Base-by-base conservation (phyloP, 2,329 filamentous ascomycete species). In the Ophiosphaerella herpotricha region DNA sequence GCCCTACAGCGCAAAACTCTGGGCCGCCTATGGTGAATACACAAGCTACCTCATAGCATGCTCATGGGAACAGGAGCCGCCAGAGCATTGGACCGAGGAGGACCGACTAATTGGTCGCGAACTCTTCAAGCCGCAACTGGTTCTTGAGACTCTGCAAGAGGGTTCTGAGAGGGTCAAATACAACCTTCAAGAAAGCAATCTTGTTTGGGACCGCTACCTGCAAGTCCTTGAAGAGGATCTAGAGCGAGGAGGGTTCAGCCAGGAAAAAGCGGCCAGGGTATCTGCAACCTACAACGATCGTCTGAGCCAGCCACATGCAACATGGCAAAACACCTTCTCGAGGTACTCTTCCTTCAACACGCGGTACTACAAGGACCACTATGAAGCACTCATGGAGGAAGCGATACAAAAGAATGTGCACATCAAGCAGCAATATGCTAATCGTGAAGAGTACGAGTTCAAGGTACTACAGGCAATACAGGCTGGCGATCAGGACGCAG, bases 171-270 rank as follows among this genome's bases (percentile, higher is more conserved):
- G 85, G 36, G 89, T 89, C 45, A 84, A 86, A 66, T 90, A 87
- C 72, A 87, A 89, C 53, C 77, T 94, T 50, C 83, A 83, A 66
- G 88, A 91, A 69, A 93, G 90, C 66, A 86, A 91, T 67, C 74
- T 85, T 48, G 80, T 94, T 9, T 95, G 90, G 90, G 84, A 92
- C 66, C 85, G 86, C 57, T 93, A 89, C 81, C 80, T 90, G 37
- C 84, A 86, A 46, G 81, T 91, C 39, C 81, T 91, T 68, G 79
- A 88, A 69, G 83, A 89, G 58, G 82, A 89, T 58, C 80, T 92
- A 16, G 80, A 74, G 76, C 81, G 45, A 72, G 83, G 58, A 68
- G 83, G 58, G 65, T 80, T 62, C 40, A 64, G 57, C 75, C 83
- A 66, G 78, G 82, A 70, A 9, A 80, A 80, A 47, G 78, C 90